Conservation (phyloP, 495 filamentous ascomycete species). For the Beverwykella pulmonaria region DNA sequence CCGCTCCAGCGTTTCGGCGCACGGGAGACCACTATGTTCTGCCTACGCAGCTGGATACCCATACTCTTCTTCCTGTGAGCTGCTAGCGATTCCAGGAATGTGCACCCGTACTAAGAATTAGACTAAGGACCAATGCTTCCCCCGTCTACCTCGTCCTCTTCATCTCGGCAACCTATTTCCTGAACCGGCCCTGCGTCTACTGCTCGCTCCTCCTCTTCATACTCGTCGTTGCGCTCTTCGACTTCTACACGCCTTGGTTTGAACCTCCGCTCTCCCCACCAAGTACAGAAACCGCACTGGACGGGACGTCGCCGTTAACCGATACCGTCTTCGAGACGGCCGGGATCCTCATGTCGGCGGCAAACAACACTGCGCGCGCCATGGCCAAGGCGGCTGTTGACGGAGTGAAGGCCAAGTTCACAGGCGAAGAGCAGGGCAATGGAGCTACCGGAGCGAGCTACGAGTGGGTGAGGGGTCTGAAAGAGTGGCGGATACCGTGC, state of each 20-base stretch:
- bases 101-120: slow-evolving; percentile 13
- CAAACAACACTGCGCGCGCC: slow-evolving; percentile 41
- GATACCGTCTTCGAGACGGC: slow-evolving; percentile 35
- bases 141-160: slow-evolving; percentile 51
- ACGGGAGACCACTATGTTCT: slow-evolving; percentile 43
- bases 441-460: slow-evolving; percentile 15
- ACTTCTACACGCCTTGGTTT: slow-evolving; percentile 49
- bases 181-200: slow-evolving; percentile 51
- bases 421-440: neutral
- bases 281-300: slow-evolving; percentile 1
- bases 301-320: slow-evolving; percentile 21
- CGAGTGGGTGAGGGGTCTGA: slow-evolving; percentile 39
- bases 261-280: slow-evolving; percentile 38
- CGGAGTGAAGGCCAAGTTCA: slow-evolving; percentile 28
- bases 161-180: slow-evolving; percentile 46
- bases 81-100: neutral
- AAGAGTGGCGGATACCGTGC: slow-evolving; percentile 47
- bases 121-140: slow-evolving; percentile 43
- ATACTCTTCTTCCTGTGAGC: slow-evolving; percentile 49
- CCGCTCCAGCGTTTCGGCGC: slow-evolving; percentile 1
- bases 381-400: slow-evolving; percentile 42
- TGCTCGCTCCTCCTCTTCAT: slow-evolving; percentile 49
- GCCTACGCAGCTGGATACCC: slow-evolving; percentile 46
- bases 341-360: slow-evolving; percentile 38
- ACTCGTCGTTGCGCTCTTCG: slow-evolving; percentile 49